Evolutionary conservation across 495 filamentous ascomycete species (phyloP), one percentile per base, ranked within the genome.

Genomic region (Podospora anserina): DNA sequence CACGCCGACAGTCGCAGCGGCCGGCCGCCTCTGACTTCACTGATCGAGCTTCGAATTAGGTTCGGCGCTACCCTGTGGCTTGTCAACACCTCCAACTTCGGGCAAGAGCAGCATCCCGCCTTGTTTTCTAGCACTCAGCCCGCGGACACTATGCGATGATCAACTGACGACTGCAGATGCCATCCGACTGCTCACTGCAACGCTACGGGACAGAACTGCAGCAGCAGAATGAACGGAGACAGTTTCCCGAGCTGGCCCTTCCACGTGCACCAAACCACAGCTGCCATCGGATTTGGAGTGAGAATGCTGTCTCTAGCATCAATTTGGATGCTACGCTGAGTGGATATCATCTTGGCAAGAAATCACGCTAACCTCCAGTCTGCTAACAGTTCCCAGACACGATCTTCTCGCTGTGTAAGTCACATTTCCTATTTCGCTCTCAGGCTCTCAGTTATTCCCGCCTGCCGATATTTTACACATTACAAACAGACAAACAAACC

Each of bases 161-260:
- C 23, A 26, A 26, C 23, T 58, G n/a, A 20, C 13, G 23, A 19
- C 23, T 58, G 23, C 55, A 58, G 55, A 9, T 26, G 55, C 55
- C 55, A 58, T 58, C 55, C 55, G 55, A 58, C 18, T 58, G 39
- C 39, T 49, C 39, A 49, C 39, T 49, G 55, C 55, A 58, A 26
- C 55, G 55, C 55, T 58, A 26, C 13, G 11, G 23, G 55, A 20
- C 55, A 6, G 53, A 23, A 32, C 19, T 5, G 54, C 54, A 58
- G 55, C n/a, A 19, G 18, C n/a, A 58, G 23, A 19, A 58, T 18
- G 6, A 58, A n/a, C 55, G 55, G 55, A 58, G 55, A 19, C 55
- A 2, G 23, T 58, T 26, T 58, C 55, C 55, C 55, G 55, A 26
- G 23, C 55, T 58, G 55, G 11, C 11, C 23, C 23, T 58, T 58